Conservation (phyloP, 2,329 filamentous ascomycete genomes). For the Aspergillus nomiae region DNA sequence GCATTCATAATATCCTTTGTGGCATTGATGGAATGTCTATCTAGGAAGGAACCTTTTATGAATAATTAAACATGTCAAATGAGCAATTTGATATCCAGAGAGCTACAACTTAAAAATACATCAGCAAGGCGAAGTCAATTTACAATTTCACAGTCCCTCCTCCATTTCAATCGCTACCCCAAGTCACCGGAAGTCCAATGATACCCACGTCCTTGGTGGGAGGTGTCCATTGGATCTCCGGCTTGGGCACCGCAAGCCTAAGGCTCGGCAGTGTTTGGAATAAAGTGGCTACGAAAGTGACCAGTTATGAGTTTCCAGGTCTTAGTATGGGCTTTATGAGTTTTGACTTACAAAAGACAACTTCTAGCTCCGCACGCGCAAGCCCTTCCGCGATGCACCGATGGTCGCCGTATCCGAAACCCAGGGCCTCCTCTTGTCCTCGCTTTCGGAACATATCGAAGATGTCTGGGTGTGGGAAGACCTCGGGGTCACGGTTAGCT, state of each 20-base stretch:
- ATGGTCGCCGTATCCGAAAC: not conserved
- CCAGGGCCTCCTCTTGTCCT: not conserved
- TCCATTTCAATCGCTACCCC: not conserved
- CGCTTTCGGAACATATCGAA: constrained; percentile 8
- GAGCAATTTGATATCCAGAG: no score
- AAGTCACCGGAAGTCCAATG: not conserved
- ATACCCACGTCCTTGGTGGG: not conserved
- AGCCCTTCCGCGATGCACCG: not conserved
- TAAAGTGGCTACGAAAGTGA: not conserved
- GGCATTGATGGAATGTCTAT: no score
- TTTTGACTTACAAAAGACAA: not conserved
- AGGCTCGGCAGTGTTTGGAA: not conserved
- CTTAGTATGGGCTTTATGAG: not conserved
- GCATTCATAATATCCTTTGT: no score
- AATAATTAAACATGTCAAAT: no score
- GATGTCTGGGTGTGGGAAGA: constrained; percentile 6
- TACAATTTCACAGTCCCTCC: not conserved
- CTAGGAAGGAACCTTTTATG: no score
- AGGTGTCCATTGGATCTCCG: not conserved
- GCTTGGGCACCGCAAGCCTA: not conserved
- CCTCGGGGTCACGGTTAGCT: constrained; percentile 6
- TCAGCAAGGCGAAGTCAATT: not conserved
- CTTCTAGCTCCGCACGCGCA: not conserved
- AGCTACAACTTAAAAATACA: no score
- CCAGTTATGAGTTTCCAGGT: not conserved